Evolutionary conservation across 257 asterid genomes (phyloP).

Genomic region (Jacaranda copaia): DNA sequence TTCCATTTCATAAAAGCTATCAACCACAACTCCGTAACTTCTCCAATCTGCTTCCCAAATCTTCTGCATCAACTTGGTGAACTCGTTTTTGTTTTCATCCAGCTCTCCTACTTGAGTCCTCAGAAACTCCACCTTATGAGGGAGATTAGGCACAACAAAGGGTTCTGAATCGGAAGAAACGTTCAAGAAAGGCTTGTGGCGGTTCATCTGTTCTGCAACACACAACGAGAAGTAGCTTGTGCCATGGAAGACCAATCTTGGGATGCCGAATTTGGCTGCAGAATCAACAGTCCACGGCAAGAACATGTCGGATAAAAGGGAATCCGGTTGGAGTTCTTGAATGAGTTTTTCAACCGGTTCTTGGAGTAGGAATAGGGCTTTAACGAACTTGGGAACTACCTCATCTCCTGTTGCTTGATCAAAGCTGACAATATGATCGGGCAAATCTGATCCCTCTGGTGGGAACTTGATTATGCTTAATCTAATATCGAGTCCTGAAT

Average conservation of each 20-base stretch:
- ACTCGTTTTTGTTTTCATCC: conserved; percentile 22
- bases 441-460: conserved; percentile 45
- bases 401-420: conserved; percentile 39
- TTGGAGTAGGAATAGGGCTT: conserved; percentile 45
- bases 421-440: conserved; percentile 42
- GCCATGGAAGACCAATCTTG: conserved; percentile 64
- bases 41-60: conserved; percentile 39
- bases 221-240: conserved; percentile 49
- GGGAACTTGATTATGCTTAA: conserved; percentile 44
- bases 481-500: conserved; percentile 41
- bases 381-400: conserved; percentile 17
- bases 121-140: conserved; percentile 40
- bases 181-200: conserved; percentile 39
- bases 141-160: conserved; percentile 46
- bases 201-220: conserved; percentile 31
- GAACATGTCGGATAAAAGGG: conserved; percentile 66
- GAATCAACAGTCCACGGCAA: conserved; percentile 62
- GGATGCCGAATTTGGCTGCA: conserved; percentile 62
- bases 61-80: conserved; percentile 11
- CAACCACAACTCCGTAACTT: conserved; percentile 54
- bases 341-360: conserved; percentile 54
- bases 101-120: conserved; percentile 37
- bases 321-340: conserved; percentile 42
- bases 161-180: conserved; percentile 42
- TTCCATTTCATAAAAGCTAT: conserved; percentile 58